phyloP scores from a whole-genome alignment of 208 protist genomes.

The Kentomonas sorsogonicus region DNA sequence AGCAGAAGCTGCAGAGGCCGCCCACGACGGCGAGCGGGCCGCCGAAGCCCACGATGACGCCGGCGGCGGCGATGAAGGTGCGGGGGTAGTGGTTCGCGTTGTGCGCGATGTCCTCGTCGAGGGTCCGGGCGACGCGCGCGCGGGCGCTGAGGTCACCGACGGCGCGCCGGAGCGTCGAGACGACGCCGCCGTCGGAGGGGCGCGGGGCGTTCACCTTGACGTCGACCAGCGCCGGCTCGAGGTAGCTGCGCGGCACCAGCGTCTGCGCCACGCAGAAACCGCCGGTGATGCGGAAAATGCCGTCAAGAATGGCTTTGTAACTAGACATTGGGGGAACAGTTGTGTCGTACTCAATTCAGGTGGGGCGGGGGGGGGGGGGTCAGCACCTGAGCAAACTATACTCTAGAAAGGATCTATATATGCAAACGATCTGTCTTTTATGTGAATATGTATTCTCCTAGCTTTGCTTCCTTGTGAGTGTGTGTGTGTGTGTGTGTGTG shows the following conservation, averaged over 20 bases:
- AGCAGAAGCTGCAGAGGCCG: conserved; percentile 16
- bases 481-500: neutral
- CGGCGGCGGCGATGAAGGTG: conserved; percentile 11
- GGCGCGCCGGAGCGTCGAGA: neutral
- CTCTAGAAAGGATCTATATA: no score
- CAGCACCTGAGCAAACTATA: no score
- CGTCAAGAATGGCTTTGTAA: no score
- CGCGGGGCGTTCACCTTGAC: neutral
- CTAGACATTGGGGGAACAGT: no score
- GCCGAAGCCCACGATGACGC: conserved; percentile 31
- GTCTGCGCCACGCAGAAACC: conserved; percentile 24
- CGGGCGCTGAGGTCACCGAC: neutral
- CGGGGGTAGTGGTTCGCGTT: conserved; percentile 14
- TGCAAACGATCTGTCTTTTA: no score
- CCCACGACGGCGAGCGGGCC: conserved; percentile 40
- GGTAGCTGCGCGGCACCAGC: neutral
- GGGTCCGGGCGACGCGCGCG: neutral
- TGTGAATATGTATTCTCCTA: no score
- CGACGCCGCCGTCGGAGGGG: neutral
- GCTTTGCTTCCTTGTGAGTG: no score
- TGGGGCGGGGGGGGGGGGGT: no score
- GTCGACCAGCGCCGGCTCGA: neutral
- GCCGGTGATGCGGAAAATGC: conserved; percentile 26
- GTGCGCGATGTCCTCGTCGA: conserved; percentile 9
- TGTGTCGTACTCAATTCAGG: no score